These are phyloP conservation scores for Candida hispaniensis DNA, from an alignment of 805 yeast genomes.

Conservation along the genomic window DNA sequence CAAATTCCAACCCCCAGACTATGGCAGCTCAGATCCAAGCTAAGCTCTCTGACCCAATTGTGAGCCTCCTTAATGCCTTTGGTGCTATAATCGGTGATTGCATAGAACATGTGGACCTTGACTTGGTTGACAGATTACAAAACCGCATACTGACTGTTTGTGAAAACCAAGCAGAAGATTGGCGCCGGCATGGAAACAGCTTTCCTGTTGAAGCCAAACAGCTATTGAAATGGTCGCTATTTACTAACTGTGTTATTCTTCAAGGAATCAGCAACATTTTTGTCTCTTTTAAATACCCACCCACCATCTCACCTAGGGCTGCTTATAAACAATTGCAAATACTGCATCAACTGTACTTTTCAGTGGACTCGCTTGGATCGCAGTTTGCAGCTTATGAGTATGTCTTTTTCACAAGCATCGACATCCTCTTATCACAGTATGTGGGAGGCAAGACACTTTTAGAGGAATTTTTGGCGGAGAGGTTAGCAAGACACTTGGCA, in stretches of 20 bases:
- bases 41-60: slow-evolving; percentile 11
- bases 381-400: slow-evolving; percentile 42
- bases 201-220: slow-evolving; percentile 2
- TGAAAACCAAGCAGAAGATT: slow-evolving; percentile 13
- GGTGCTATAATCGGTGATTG: slow-evolving; percentile 3
- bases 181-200: slow-evolving; percentile 1
- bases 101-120: slow-evolving; percentile 9
- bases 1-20: slow-evolving; percentile 1
- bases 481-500: slow-evolving; percentile 25
- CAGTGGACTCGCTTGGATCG: slow-evolving; percentile 23
- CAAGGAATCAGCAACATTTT: slow-evolving; percentile 22
- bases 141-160: slow-evolving; percentile 8
- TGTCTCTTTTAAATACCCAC: slow-evolving; percentile 16
- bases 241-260: slow-evolving; percentile 23
- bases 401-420: slow-evolving; percentile 42
- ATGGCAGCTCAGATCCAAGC: slow-evolving; percentile 1
- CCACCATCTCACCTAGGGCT: slow-evolving; percentile 14
- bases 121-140: slow-evolving; percentile 10
- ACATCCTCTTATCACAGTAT: slow-evolving; percentile 25
- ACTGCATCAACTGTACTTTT: slow-evolving; percentile 22
- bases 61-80: slow-evolving; percentile 10
- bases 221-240: slow-evolving; percentile 21
- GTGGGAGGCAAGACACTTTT: slow-evolving; percentile 9
- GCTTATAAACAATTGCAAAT: slow-evolving; percentile 20
- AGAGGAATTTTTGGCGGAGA: slow-evolving; percentile 13